These are phyloP conservation scores for Porphyridium purpureum DNA, from an alignment of 23 red algal genomes.

Conservation along the genomic window DNA sequence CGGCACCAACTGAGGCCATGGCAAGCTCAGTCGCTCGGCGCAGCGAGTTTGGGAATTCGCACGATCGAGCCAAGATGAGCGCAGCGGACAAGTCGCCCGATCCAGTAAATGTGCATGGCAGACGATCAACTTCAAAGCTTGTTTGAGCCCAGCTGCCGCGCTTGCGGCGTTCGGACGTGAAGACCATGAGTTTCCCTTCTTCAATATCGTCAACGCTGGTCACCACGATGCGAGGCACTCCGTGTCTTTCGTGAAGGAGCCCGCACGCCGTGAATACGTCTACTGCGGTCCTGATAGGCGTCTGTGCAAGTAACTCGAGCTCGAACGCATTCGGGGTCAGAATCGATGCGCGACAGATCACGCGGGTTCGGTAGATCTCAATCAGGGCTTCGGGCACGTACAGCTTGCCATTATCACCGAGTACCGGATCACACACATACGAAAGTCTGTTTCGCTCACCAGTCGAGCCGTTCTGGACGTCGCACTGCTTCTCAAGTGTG, in stretches of 20 bases:
- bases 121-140: constrained; percentile 15
- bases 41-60: background rate
- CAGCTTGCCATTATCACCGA: constrained; percentile 75
- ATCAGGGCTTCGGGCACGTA: constrained; percentile 60
- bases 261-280: constrained; percentile 31
- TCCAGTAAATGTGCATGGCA: constrained; percentile 61
- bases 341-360: constrained; percentile 39
- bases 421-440: constrained; percentile 88
- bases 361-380: constrained; percentile 26
- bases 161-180: constrained; percentile 10
- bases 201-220: constrained; percentile 23
- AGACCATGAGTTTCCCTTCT: constrained; percentile 3
- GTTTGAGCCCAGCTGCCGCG: constrained; percentile 5
- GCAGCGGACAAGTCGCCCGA: constrained; percentile 72
- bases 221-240: constrained; percentile 29
- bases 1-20: constrained; percentile 42
- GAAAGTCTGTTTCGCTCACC: constrained; percentile 1
- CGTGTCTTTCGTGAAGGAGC: constrained; percentile 16
- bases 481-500: constrained; percentile 11
- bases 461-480: constrained; percentile 1
- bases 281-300: constrained; percentile 1
- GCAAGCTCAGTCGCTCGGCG: constrained; percentile 12
- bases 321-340: constrained; percentile 91
- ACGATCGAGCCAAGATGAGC: constrained; percentile 34
- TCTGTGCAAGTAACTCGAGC: constrained; percentile 34